phyloP scores from a whole-genome alignment of 768 basidiomycete species.

The Mycena leptocephala region DNA sequence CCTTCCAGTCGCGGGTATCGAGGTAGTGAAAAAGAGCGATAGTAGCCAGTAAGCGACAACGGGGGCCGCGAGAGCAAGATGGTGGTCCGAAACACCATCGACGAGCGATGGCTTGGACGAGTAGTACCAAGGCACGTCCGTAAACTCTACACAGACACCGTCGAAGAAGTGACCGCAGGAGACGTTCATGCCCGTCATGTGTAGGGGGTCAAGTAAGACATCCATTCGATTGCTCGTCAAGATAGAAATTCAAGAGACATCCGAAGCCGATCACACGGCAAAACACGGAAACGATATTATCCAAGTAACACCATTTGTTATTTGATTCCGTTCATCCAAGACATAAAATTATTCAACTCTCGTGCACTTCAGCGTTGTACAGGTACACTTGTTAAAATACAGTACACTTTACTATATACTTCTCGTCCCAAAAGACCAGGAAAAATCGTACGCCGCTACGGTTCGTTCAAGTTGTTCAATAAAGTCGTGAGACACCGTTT shows the following conservation, averaged over 20 bases:
- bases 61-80: slow-evolving; percentile 82
- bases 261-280: too few species aligned
- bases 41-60: slow-evolving; percentile 88
- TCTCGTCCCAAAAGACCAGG: too few species aligned
- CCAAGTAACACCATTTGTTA: too few species aligned
- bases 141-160: slow-evolving; percentile 54
- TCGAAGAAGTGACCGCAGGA: slow-evolving; percentile 53
- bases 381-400: slow-evolving; percentile 19
- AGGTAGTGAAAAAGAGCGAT: slow-evolving; percentile 87
- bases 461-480: slow-evolving; percentile 89
- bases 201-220: neutral
- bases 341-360: too few species aligned
- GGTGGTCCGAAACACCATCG: slow-evolving; percentile 76
- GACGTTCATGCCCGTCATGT: slow-evolving; percentile 52
- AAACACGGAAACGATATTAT: neutral
- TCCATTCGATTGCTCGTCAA: neutral
- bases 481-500: slow-evolving; percentile 94
- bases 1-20: slow-evolving; percentile 83
- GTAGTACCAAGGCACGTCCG: slow-evolving; percentile 71
- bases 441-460: slow-evolving; percentile 53
- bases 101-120: slow-evolving; percentile 63
- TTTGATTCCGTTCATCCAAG: too few species aligned
- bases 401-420: slow-evolving; percentile 34
- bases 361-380: neutral
- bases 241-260: too few species aligned